Conservation (phyloP, 2,329 filamentous ascomycete genomes). For the Ceratocystis harringtonii region DNA sequence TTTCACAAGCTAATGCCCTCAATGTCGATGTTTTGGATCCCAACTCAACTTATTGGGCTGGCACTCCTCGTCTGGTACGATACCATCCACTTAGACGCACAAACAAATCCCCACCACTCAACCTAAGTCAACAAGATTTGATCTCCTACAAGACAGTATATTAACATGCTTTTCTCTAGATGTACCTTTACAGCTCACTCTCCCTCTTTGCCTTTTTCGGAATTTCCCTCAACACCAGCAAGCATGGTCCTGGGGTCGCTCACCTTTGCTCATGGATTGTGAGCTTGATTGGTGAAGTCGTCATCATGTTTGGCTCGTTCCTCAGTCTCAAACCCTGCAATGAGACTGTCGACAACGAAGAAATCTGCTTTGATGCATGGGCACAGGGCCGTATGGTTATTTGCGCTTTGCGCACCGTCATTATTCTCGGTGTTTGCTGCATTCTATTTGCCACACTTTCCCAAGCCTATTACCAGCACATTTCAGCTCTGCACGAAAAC, state of each 20-base stretch:
- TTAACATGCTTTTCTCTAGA: conserved; percentile 3
- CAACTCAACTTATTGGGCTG: conserved; percentile 8
- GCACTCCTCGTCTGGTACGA: conserved; percentile 13
- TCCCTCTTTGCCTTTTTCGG: conserved; percentile 13
- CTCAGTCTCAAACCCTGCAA: conserved; percentile 29
- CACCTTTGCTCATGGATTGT: conserved; percentile 70
- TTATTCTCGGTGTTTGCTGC: conserved; percentile 49
- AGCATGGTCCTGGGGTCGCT: conserved; percentile 53
- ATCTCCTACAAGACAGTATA: neutral
- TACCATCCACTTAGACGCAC: neutral
- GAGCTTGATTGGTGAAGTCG: conserved; percentile 55
- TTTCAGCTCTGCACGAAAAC: neutral
- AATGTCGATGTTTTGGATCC: conserved; percentile 10
- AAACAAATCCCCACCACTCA: neutral
- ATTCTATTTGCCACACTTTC: conserved; percentile 30
- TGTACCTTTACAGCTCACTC: conserved; percentile 13
- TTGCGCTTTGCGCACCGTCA: conserved; percentile 42
- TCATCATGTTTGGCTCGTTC: conserved; percentile 55
- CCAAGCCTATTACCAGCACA: conserved; percentile 6
- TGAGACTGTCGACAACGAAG: neutral
- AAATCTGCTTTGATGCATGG: conserved; percentile 27
- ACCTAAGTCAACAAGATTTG: too few species aligned
- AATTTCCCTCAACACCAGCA: conserved; percentile 5
- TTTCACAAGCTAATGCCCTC: conserved; percentile 4
- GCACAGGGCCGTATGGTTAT: conserved; percentile 33